Percentiles rank a stretch among this genome's conserved stretches.
Evolutionary conservation across 805 yeast genomes (phyloP).

Genomic region (Sungouiella blattae): DNA sequence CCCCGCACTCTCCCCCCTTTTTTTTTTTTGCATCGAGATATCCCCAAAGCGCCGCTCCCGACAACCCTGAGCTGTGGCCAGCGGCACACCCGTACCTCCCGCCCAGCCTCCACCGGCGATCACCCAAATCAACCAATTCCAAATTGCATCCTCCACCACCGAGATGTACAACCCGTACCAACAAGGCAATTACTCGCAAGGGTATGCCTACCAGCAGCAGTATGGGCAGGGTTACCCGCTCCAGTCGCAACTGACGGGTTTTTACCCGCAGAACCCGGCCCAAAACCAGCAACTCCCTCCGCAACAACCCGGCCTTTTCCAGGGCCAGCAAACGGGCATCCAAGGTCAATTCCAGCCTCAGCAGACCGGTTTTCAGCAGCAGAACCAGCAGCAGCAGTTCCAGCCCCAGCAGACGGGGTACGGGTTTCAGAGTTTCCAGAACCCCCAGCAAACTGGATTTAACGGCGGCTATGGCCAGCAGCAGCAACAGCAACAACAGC

Average conservation of each 20-base stretch:
- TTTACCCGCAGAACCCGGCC: conserved; percentile 20
- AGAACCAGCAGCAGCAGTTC: conserved; percentile 9
- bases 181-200: conserved; percentile 26
- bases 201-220: conserved; percentile 18
- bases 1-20: too few relatives aligned
- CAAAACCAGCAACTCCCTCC: conserved; percentile 19
- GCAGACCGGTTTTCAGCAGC: conserved; percentile 32
- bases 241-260: conserved; percentile 27
- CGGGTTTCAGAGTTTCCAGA: conserved; percentile 29
- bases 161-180: conserved; percentile 41
- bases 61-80: too few relatives aligned
- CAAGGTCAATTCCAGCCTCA: conserved; percentile 29
- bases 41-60: too few relatives aligned
- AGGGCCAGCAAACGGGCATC: conserved; percentile 17
- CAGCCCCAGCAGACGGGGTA: conserved; percentile 33
- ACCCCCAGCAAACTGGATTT: conserved; percentile 6
- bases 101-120: not conserved
- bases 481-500: conserved; percentile 3
- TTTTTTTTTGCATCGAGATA: too few relatives aligned
- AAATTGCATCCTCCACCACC: not conserved
- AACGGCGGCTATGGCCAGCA: conserved; percentile 1
- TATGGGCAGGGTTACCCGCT: conserved; percentile 22
- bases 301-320: conserved; percentile 16
- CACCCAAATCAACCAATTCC: not conserved
- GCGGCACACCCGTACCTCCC: too few relatives aligned